Evolutionary conservation across 2,329 filamentous ascomycete genomes (phyloP).

Genomic region (Fusarium duplospermum): DNA sequence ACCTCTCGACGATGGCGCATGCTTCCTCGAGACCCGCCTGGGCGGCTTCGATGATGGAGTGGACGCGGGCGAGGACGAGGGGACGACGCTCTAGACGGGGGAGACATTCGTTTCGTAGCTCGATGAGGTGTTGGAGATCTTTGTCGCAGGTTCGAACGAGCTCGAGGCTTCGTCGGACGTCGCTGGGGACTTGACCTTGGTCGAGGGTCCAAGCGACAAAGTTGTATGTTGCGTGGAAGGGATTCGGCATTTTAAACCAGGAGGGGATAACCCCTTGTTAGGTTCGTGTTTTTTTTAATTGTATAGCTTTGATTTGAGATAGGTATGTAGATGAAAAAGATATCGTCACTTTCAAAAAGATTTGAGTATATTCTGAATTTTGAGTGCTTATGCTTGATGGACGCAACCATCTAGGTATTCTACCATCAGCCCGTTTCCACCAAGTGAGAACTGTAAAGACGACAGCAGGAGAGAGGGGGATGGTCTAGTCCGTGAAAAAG

Average conservation of each 20-base stretch:
- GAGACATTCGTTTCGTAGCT: slow-evolving; percentile 45
- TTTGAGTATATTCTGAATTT: not conserved
- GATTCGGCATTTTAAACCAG: slow-evolving; percentile 19
- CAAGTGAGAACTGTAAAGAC: not conserved
- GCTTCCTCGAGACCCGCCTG: slow-evolving; percentile 43
- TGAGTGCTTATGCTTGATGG: not conserved
- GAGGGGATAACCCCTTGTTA: not conserved
- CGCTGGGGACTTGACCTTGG: slow-evolving; percentile 42
- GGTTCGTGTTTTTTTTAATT: not conserved
- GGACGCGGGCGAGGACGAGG: slow-evolving; percentile 43
- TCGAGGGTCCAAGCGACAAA: slow-evolving; percentile 34
- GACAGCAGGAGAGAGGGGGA: not conserved
- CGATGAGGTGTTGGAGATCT: slow-evolving; percentile 49
- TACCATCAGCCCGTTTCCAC: not conserved
- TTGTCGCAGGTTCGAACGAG: slow-evolving; percentile 48
- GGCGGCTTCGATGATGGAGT: slow-evolving; percentile 46
- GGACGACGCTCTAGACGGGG: slow-evolving; percentile 39
- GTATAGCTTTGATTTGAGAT: not conserved
- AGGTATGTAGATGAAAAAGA: not conserved
- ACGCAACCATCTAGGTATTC: not conserved
- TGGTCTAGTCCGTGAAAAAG: not conserved
- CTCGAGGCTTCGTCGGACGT: slow-evolving; percentile 45
- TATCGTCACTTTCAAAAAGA: not conserved
- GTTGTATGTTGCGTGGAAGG: slow-evolving; percentile 24
- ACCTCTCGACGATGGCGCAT: slow-evolving; percentile 46